These are phyloP conservation scores for Mucor plumbeus DNA, from an alignment of 371 early-diverging fungal species.

Conservation along the genomic window DNA sequence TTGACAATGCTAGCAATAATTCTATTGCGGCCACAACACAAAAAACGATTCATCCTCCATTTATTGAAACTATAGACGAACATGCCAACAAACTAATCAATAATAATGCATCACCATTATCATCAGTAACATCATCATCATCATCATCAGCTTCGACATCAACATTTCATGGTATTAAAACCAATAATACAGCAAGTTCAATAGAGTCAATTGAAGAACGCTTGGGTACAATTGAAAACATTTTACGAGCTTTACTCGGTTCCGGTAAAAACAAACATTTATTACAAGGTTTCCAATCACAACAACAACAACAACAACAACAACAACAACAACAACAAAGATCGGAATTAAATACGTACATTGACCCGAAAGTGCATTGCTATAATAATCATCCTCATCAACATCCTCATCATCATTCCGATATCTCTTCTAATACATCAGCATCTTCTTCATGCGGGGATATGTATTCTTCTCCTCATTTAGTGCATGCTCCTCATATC, in stretches of 20 bases:
- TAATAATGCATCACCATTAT: background rate
- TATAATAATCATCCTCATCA: background rate
- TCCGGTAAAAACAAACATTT: conserved; percentile 29
- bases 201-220: conserved; percentile 37
- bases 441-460: conserved; percentile 17
- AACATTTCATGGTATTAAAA: background rate
- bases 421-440: background rate
- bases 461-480: conserved; percentile 24
- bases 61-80: conserved; percentile 14
- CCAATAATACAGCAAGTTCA: conserved; percentile 11
- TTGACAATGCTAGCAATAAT: background rate
- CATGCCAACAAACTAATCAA: conserved; percentile 9
- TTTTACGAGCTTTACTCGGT: conserved; percentile 28
- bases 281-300: conserved; percentile 16
- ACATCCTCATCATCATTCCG: background rate
- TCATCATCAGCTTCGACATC: background rate
- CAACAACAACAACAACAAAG: background rate
- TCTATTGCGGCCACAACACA: background rate
- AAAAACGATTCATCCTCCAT: background rate
- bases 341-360: background rate
- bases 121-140: background rate
- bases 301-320: background rate
- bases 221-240: conserved; percentile 29
- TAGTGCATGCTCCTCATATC: conserved; percentile 25
- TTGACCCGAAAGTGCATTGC: background rate